phyloP scores from a whole-genome alignment of 768 basidiomycete species.

The Suillus paluster region DNA sequence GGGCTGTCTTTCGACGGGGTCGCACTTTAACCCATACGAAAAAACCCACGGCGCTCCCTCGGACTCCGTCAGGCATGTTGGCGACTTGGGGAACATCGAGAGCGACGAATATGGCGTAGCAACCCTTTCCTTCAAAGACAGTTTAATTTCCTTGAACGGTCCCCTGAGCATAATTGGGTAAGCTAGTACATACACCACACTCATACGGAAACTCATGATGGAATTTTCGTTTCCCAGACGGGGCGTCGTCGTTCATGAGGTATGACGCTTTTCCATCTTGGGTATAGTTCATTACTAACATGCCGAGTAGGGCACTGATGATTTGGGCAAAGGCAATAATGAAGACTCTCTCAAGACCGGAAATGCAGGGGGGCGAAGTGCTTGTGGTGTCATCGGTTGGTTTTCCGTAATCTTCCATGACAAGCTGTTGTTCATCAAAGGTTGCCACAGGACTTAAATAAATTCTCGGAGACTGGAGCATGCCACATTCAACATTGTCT shows the following conservation, averaged over 20 bases:
- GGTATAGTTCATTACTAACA: slow-evolving; percentile 14
- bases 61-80: slow-evolving; percentile 64
- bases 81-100: slow-evolving; percentile 77
- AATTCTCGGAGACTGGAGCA: slow-evolving; percentile 6
- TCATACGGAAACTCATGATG: slow-evolving; percentile 6
- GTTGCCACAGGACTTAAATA: slow-evolving; percentile 24
- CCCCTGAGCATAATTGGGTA: slow-evolving; percentile 72
- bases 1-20: slow-evolving; percentile 71
- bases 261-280: slow-evolving; percentile 28
- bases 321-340: slow-evolving; percentile 72
- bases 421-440: background rate
- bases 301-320: slow-evolving; percentile 65
- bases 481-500: background rate
- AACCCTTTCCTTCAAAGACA: slow-evolving; percentile 60
- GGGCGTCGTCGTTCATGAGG: slow-evolving; percentile 75
- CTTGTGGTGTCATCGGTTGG: slow-evolving; percentile 81
- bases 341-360: slow-evolving; percentile 78
- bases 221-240: slow-evolving; percentile 46
- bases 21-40: slow-evolving; percentile 78
- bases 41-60: slow-evolving; percentile 68
- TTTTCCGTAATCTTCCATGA: slow-evolving; percentile 6
- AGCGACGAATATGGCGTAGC: slow-evolving; percentile 63
- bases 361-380: slow-evolving; percentile 75
- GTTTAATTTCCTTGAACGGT: slow-evolving; percentile 68
- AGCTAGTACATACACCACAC: slow-evolving; percentile 23